Evolutionary conservation across 441 rosid genomes (phyloP), one percentile per base, ranked within the genome.

Genomic region (Gossypium schwendimanii): DNA sequence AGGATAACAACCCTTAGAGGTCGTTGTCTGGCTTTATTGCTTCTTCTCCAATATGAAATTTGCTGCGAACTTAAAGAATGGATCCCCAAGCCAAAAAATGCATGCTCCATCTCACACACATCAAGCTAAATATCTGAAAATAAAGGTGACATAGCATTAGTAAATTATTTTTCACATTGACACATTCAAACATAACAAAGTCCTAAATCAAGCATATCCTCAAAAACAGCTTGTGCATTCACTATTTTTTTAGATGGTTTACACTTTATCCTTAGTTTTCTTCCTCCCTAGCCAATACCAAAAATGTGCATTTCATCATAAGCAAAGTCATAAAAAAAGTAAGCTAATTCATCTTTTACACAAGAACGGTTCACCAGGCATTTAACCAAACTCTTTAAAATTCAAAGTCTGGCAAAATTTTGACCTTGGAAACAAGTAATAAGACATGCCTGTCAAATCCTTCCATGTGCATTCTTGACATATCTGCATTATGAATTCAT

Each of bases 121-220:
- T 61, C 15, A 55, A 18, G 45, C 64, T 61, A 55, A 49, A 71
- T 49, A 50, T 21, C 84, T 83, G 75, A 62, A 73, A 64, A 72
- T 24, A 31, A 73, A 47, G 31, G 17, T 65, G 20, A 18, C 2
- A 17, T 5, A 24, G 21, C 26, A 39, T 45, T 20, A 9, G 41
- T 21, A 24, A 54, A 52, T 45, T 11, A 3, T 4, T 24, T 33
- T 33, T 58, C 14, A 24, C 10, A 24, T 33, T 58, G 41, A 45
- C 2, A 21, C 15, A 61, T 62, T 20, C 41, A 49, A 14, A 60
- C 9, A 60, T 26, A 8, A 58, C 15, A 67, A 36, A 49, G 58
- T 47, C 58, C 41, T 23, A n/a, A 47, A 4, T 47, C 28, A 47
- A 24, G 41, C 55, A 66, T 8, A n/a, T 47, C 58, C 58, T 49